Evolutionary conservation across 345 rosid genomes (phyloP).

Genomic region (Pistacia integerrima): DNA sequence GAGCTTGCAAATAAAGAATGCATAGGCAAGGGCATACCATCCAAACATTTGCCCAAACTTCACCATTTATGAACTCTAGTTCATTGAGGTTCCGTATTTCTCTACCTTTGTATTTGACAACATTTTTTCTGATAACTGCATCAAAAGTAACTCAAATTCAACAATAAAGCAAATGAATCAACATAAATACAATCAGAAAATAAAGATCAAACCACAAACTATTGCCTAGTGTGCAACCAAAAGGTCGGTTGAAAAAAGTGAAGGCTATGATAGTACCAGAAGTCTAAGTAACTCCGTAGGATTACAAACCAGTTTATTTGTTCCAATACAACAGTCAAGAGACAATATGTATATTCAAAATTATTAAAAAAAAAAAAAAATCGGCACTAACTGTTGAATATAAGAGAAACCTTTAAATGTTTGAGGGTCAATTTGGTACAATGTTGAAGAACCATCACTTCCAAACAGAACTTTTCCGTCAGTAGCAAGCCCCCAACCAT

Average conservation of each 20-base stretch:
- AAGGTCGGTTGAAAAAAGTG: neutral
- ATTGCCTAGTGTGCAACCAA: conserved; percentile 11
- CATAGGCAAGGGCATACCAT: conserved; percentile 50
- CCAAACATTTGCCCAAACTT: conserved; percentile 97
- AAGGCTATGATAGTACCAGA: neutral
- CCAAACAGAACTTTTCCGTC: conserved; percentile 86
- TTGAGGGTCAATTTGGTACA: conserved; percentile 73
- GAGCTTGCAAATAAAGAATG: neutral
- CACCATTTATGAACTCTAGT: conserved; percentile 83
- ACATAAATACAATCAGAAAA: neutral
- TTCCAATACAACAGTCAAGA: neutral
- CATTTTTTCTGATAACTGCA: conserved; percentile 60
- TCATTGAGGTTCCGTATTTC: conserved; percentile 80
- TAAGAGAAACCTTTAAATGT: conserved; percentile 62
- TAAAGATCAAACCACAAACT: conserved; percentile 9
- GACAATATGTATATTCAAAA: conserved; percentile 2
- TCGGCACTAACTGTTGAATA: conserved; percentile 14
- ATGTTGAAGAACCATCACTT: conserved; percentile 84
- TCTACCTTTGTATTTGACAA: conserved; percentile 53
- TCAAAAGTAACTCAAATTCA: conserved; percentile 9
- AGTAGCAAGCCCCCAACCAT: conserved; percentile 98
- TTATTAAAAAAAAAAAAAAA: conserved; percentile 13
- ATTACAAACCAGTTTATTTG: conserved; percentile 3
- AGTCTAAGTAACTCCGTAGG: conserved; percentile 2
- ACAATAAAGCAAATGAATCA: neutral